A percentile compares a stretch with the other conserved stretches of the same genome.
phyloP scores from a whole-genome alignment of 106 monocot species.

The Acorus calamus region DNA sequence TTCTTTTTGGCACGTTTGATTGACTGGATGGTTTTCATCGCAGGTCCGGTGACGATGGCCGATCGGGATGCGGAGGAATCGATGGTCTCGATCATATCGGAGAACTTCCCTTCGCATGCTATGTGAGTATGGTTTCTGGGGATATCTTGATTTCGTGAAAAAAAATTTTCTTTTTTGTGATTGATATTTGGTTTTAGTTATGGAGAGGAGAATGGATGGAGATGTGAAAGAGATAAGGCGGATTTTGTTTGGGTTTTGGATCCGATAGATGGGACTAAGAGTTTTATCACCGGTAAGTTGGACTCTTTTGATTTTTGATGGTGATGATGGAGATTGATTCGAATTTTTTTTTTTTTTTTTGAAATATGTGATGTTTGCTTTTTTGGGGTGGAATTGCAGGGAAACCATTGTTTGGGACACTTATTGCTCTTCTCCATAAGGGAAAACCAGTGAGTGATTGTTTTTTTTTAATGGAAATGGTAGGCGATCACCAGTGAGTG shows the following conservation, averaged over 20 bases:
- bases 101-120: slow-evolving; percentile 72
- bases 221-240: slow-evolving; percentile 52
- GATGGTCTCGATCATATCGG: slow-evolving; percentile 65
- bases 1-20: background rate
- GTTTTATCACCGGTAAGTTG: slow-evolving; percentile 86
- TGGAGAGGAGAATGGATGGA: slow-evolving; percentile 99
- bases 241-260: slow-evolving; percentile 98
- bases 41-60: slow-evolving; percentile 97
- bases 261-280: slow-evolving; percentile 98
- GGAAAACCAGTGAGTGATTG: slow-evolving; percentile 58
- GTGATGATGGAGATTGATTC: no score
- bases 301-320: background rate
- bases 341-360: background rate
- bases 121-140: slow-evolving; percentile 35
- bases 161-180: background rate
- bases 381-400: slow-evolving; percentile 34
- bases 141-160: background rate
- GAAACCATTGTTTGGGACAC: slow-evolving; percentile 92
- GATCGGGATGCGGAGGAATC: slow-evolving; percentile 80
- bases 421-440: slow-evolving; percentile 78
- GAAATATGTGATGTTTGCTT: background rate
- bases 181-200: slow-evolving; percentile 33
- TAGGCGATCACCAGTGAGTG: slow-evolving; percentile 67
- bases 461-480: slow-evolving; percentile 1
- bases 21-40: background rate